A percentile compares a stretch with the other conserved stretches of the same genome.
phyloP scores from a whole-genome alignment of 2,329 filamentous ascomycete species.

The Claviceps sp. region DNA sequence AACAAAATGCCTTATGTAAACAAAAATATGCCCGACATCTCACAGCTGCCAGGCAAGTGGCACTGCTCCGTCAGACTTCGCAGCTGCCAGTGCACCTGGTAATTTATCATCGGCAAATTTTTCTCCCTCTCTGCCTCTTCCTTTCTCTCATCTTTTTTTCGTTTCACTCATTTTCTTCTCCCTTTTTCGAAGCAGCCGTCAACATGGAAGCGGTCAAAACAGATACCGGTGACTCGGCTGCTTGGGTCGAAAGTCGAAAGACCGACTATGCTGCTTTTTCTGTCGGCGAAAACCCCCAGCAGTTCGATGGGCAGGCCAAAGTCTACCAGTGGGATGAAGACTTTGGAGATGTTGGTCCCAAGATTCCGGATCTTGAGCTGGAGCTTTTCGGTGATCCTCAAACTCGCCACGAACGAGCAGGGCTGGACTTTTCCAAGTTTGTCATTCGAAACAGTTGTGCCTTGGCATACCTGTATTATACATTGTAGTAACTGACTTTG shows the following conservation, averaged over 20 bases:
- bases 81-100: neutral
- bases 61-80: neutral
- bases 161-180: neutral
- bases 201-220: neutral
- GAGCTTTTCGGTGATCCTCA: conserved; percentile 55
- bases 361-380: conserved; percentile 54
- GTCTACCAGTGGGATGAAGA: conserved; percentile 80
- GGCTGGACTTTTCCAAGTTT: conserved; percentile 51
- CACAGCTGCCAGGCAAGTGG: neutral
- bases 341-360: conserved; percentile 71
- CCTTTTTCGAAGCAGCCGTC: neutral
- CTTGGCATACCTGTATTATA: neutral
- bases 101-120: neutral
- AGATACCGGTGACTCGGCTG: neutral
- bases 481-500: neutral
- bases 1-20: too few species aligned
- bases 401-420: conserved; percentile 33
- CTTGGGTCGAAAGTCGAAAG: conserved; percentile 31
- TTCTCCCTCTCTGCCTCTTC: neutral
- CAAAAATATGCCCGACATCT: neutral
- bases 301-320: conserved; percentile 41
- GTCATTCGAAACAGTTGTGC: conserved; percentile 13
- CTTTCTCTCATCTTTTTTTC: neutral
- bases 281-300: conserved; percentile 8
- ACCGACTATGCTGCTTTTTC: conserved; percentile 33